Percentiles rank a stretch among this genome's conserved stretches.
Conservation (phyloP, 371 early-diverging fungal species). For the Circinella umbellata region DNA sequence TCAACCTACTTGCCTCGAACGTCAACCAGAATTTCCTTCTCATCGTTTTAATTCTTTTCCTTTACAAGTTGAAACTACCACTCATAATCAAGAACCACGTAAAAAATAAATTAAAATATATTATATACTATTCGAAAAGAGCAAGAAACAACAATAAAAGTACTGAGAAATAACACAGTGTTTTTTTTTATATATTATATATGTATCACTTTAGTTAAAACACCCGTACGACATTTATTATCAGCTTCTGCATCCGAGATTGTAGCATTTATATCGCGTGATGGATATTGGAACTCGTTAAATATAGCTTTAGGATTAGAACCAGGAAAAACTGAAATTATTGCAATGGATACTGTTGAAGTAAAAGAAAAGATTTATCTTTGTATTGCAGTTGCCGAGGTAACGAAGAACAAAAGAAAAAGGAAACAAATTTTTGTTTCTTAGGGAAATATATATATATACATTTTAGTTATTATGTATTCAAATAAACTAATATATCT, state of each 20-base stretch:
- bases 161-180: no score
- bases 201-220: constrained; percentile 7
- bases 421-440: no score
- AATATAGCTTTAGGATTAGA: constrained; percentile 42
- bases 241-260: constrained; percentile 50
- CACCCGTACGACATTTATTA: constrained; percentile 43
- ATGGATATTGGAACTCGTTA: constrained; percentile 55
- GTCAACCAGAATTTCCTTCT: constrained; percentile 51
- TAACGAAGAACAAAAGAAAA: neutral
- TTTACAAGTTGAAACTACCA: neutral
- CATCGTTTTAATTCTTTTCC: constrained; percentile 33
- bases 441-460: no score
- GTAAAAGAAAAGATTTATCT: constrained; percentile 23
- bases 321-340: constrained; percentile 45
- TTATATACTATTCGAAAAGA: no score
- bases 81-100: neutral
- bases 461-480: neutral
- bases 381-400: constrained; percentile 48
- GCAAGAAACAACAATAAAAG: no score
- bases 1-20: constrained; percentile 42
- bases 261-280: constrained; percentile 44
- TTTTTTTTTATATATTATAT: neutral
- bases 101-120: no score
- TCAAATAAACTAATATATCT: neutral
- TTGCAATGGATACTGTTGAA: constrained; percentile 50